Evolutionary conservation across 2,329 filamentous ascomycete species (phyloP).

Genomic region (Claviceps africana): DNA sequence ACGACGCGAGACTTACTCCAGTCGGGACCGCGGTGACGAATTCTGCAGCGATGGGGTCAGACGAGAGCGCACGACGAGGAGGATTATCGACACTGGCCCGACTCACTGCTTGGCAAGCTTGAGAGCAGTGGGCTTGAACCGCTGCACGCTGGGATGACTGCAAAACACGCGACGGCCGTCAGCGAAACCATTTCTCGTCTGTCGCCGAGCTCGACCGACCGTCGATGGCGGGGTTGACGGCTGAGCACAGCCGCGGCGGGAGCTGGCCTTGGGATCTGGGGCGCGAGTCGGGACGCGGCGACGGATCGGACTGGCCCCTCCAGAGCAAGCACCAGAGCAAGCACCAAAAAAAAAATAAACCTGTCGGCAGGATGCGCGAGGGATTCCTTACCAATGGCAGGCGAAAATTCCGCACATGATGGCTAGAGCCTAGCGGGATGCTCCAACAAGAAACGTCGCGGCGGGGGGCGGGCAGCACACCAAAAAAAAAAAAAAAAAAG

Average conservation of each 20-base stretch:
- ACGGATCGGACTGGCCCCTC: slow-evolving; percentile 13
- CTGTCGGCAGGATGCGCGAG: not conserved
- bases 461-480: too few species aligned
- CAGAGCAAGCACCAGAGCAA: too few species aligned
- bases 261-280: too few species aligned
- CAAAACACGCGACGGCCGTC: slow-evolving; percentile 6
- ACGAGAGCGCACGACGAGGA: not conserved
- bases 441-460: not conserved
- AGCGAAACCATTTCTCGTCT: slow-evolving; percentile 3
- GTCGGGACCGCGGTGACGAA: slow-evolving; percentile 93
- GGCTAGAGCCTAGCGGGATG: slow-evolving; percentile 17
- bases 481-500: too few species aligned
- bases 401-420: slow-evolving; percentile 96
- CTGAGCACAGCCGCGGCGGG: too few species aligned
- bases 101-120: slow-evolving; percentile 88
- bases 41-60: slow-evolving; percentile 32
- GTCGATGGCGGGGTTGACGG: slow-evolving; percentile 18
- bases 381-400: slow-evolving; percentile 62
- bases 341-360: too few species aligned
- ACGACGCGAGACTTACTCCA: slow-evolving; percentile 61
- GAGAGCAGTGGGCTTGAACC: slow-evolving; percentile 91
- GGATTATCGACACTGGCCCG: not conserved
- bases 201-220: not conserved
- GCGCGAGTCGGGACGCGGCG: slow-evolving; percentile 6
- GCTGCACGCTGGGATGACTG: slow-evolving; percentile 82